Evolutionary conservation across 1,139 yeast genomes (phyloP).

Genomic region (Kodamaea derodonti): DNA sequence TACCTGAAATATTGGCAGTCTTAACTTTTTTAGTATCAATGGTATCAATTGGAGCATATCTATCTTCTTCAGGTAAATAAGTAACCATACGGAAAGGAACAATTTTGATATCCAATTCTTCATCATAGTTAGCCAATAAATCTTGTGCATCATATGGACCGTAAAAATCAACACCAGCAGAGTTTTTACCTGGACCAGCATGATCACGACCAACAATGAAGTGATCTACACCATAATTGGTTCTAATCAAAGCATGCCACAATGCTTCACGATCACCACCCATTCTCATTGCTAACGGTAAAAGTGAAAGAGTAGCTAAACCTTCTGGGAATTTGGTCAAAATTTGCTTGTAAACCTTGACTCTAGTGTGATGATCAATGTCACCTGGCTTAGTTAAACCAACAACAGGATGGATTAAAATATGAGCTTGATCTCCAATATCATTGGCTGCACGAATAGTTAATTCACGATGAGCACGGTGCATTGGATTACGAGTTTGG

Average conservation of each 20-base stretch:
- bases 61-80: slow-evolving; percentile 90
- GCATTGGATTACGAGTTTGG: slow-evolving; percentile 99
- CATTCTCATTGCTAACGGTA: slow-evolving; percentile 98
- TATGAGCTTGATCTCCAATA: slow-evolving; percentile 50
- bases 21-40: slow-evolving; percentile 68
- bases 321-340: slow-evolving; percentile 91
- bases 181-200: slow-evolving; percentile 95
- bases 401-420: slow-evolving; percentile 93
- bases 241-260: slow-evolving; percentile 97
- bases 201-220: slow-evolving; percentile 98
- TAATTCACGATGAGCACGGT: slow-evolving; percentile 94
- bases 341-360: slow-evolving; percentile 88
- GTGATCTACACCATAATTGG: slow-evolving; percentile 95
- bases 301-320: slow-evolving; percentile 80
- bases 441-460: slow-evolving; percentile 87
- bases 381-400: slow-evolving; percentile 98
- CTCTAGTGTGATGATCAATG: slow-evolving; percentile 96
- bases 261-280: slow-evolving; percentile 98
- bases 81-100: slow-evolving; percentile 98
- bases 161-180: slow-evolving; percentile 89
- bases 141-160: slow-evolving; percentile 98
- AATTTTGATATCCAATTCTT: slow-evolving; percentile 73
- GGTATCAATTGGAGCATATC: slow-evolving; percentile 93
- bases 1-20: slow-evolving; percentile 92
- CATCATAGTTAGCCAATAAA: slow-evolving; percentile 68